Base-by-base conservation (phyloP, 352 stramenopile genomes). In the Globisporangium megalacanthum region DNA sequence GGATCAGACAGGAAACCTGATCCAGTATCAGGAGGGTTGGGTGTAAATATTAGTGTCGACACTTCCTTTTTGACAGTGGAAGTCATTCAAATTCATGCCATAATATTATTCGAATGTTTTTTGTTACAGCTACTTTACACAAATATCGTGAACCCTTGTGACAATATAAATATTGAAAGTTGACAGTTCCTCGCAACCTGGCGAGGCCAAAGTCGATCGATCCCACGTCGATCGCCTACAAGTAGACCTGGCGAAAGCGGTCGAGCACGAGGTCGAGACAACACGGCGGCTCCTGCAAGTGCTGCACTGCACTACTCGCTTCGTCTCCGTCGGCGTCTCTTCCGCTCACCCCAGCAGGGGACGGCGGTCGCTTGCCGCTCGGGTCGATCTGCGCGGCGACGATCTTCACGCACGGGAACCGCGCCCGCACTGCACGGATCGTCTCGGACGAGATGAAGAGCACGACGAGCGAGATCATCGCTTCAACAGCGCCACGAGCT, bases 401-500 rank as follows among this genome's bases (percentile, higher is more conserved):
- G 59, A 75, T 63, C 31, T 37, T 48, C 0, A 74, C 58, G 11
- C 57, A 42, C 0, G 75, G 71, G 48, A 78, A 79, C 22, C 41
- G 52, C 4, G 53, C 53, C 22, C 70, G 69, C 8, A 88, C 41
- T 19, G 64, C 72, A 15, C 55, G 64, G 15, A 82, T 68, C 4
- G 72, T 66, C 22, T 80, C 67, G 0, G 56, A 53, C 0, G 69
- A 64, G 1, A 70, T 64, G 31, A 84, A 72, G 0, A 86, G 45
- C 13, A 75, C 51, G 6, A 85, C 75, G 2, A 88, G 33, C 9
- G 65, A 73, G 46, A 84, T 62, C 62, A 76, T 76, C 2, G 58
- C 45, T 15, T 80, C 70, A 9, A 81, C 63, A 4, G 76, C 73
- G 1, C 73, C 72, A 6, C 70, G 67, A 35, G 63, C 65, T 22